Conservation (phyloP, 2,329 filamentous ascomycete genomes). For the Aspergillus felis region DNA sequence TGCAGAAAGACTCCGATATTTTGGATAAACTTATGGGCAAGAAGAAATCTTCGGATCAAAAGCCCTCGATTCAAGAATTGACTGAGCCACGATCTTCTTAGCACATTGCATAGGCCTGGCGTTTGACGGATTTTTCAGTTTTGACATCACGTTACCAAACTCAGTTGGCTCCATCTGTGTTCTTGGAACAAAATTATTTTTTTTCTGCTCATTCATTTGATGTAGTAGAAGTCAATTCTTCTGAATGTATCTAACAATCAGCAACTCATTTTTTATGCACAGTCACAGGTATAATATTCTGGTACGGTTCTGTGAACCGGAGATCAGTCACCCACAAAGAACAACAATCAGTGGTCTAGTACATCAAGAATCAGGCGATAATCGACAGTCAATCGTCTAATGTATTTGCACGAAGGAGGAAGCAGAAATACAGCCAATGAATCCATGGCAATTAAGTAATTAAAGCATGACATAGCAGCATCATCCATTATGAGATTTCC, state of each 20-base stretch:
- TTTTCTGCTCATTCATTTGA: not conserved
- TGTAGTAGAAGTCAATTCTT: not conserved
- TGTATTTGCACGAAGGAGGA: conserved; percentile 22
- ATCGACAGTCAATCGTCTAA: conserved; percentile 15
- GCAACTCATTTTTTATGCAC: not conserved
- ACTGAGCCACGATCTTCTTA: conserved; percentile 14
- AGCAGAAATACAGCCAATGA: conserved; percentile 25
- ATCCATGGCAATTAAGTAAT: conserved; percentile 14
- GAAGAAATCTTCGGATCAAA: conserved; percentile 23
- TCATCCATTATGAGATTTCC: conserved; percentile 57
- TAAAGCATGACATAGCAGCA: conserved; percentile 12
- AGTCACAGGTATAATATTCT: not conserved
- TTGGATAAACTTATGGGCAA: conserved; percentile 37
- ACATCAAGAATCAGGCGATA: conserved; percentile 5
- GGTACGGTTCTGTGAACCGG: not conserved
- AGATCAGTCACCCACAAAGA: not conserved
- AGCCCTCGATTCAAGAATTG: conserved; percentile 38
- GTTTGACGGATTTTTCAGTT: not conserved
- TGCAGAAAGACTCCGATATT: conserved; percentile 24
- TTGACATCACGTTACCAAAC: not conserved
- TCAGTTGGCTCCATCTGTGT: not conserved
- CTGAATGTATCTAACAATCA: not conserved
- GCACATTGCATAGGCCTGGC: not conserved
- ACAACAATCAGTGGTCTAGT: conserved; percentile 4
- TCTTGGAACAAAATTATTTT: not conserved